Evolutionary conservation across 2,329 filamentous ascomycete species (phyloP).

Genomic region (Colletotrichum sp.): DNA sequence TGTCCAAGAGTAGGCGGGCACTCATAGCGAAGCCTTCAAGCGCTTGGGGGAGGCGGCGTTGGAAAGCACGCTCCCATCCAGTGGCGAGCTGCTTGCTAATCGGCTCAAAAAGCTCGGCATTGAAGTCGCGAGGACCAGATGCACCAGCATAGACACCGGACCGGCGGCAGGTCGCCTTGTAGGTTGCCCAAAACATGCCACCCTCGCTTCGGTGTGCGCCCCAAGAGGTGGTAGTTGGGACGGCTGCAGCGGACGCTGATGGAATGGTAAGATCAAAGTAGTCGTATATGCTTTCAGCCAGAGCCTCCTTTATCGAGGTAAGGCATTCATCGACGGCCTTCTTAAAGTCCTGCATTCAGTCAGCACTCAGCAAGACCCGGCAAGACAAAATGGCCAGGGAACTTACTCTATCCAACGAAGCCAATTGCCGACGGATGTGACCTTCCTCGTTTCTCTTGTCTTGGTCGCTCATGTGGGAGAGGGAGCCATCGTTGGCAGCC

Average conservation of each 20-base stretch:
- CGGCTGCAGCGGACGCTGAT: slow-evolving; percentile 19
- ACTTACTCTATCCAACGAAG: slow-evolving; percentile 13
- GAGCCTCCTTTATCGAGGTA: slow-evolving; percentile 14
- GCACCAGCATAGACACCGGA: slow-evolving; percentile 23
- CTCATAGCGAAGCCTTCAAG: not conserved
- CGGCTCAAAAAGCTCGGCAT: slow-evolving; percentile 29
- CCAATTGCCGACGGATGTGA: slow-evolving; percentile 16
- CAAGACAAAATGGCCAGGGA: not conserved
- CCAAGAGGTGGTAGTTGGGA: slow-evolving; percentile 26
- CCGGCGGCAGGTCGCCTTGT: slow-evolving; percentile 29
- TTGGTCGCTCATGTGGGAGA: slow-evolving; percentile 11
- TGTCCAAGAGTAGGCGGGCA: not conserved
- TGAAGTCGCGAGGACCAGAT: slow-evolving; percentile 27
- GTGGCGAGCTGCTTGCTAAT: slow-evolving; percentile 24
- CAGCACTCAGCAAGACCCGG: not conserved
- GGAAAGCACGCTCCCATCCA: slow-evolving; percentile 32
- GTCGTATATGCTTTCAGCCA: slow-evolving; percentile 26
- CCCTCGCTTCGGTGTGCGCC: slow-evolving; percentile 20
- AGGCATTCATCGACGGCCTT: slow-evolving; percentile 19
- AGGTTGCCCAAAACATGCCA: slow-evolving; percentile 29
- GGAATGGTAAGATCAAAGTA: slow-evolving; percentile 25
- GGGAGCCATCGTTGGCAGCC: slow-evolving; percentile 26
- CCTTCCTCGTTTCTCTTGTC: slow-evolving; percentile 24
- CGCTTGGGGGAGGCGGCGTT: slow-evolving; percentile 24
- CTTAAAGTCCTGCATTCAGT: slow-evolving; percentile 21